Base-by-base conservation (phyloP, 441 rosid species). In the Croton laevigatus region DNA sequence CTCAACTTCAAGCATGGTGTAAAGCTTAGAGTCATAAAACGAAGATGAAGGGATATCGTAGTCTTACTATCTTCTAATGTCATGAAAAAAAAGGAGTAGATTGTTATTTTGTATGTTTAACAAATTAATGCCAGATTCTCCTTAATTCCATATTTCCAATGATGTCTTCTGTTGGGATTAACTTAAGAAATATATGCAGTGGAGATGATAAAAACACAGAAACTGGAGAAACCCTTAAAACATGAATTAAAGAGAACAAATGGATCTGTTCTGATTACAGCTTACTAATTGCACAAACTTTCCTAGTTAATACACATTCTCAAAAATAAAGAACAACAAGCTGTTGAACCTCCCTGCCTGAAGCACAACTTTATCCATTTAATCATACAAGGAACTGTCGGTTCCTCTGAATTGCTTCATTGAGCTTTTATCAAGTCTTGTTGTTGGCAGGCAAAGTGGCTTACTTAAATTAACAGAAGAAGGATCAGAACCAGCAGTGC, bases 1-100 rank as follows among this genome's bases (percentile, higher is more conserved):
- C 93, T 88, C 73, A 88, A 85, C 80, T 94, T 88, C 93, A 92
- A 86, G 81, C 81, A 83, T 14, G 96, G 97, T 53, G 96, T 92
- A 9, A 89, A 94, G 82, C 91, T 94, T 61, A 86, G 73, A 65
- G 89, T 75, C 63, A 66, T 79, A 19, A 81, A 83, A 62, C 84
- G 98, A 85, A 81, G 68, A 37, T 88, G 81, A 87, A 77, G 60
- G 8, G 63, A 46, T 23, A 12, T 4, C 49, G 51, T 8, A 13
- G 45, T 5, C 4, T 8, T 38, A 38, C 8, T 38, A 38, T 38
- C 6, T 38, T 38, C 8, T 38, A 38, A 38, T 38, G 8, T 38
- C 42, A 8, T 38, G 8, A 38, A 38, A 38, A 38, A 0, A 55
- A 9, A 89, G 91, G 81, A 89, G 92, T 61, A 85, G 71, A 65